Base-by-base conservation (phyloP, 371 early-diverging fungal genomes). In the Rhizopus stolonifer region DNA sequence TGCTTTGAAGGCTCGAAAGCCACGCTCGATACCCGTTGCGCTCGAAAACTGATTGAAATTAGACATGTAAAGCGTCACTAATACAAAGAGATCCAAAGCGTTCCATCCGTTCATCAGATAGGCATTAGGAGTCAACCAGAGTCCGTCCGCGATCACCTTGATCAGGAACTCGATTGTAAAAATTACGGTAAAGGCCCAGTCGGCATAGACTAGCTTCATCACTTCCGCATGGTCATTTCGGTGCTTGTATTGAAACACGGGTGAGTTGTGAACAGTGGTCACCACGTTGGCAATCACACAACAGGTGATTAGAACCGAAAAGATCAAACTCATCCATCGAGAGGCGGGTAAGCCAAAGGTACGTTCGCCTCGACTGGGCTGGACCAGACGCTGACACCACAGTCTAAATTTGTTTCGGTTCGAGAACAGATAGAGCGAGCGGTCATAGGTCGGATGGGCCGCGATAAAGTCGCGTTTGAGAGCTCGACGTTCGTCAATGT, bases 21-120 rank as follows among this genome's bases (percentile, higher is more conserved):
- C 77, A 19, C 84, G 77, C 21, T 82, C 79, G 6, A 80, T 49
- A 10, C 82, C 81, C 14, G 70, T 79, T 0, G 81, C 64, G 3
- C 70, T 56, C 8, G 75, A 65, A 43, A 77, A 61, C 8, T 64
- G 58, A 48, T 77, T 77, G 24, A 82, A 67, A 17, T 82, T 69
- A 0, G 81, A 79, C 44, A 80, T 70, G 49, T 80, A 82, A 21
- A 85, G 34, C 0, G 85, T 79, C 2, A 79, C 52, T 17, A 86
- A 64, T 6, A 87, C 85, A 60, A 86, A 70, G n/a, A 86, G 67
- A 61, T 89, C 88, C 31, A 87, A 65, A 14, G 72, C 24, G 57
- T 87, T 85, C 87, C 87, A 86, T 5, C 81, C 76, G 34, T 82
- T 76, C 24, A 71, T 50, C 38, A 87, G 49, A 53, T 85, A 86